Conservation (phyloP, 352 stramenopile genomes). For the Globisporangium parvum region DNA sequence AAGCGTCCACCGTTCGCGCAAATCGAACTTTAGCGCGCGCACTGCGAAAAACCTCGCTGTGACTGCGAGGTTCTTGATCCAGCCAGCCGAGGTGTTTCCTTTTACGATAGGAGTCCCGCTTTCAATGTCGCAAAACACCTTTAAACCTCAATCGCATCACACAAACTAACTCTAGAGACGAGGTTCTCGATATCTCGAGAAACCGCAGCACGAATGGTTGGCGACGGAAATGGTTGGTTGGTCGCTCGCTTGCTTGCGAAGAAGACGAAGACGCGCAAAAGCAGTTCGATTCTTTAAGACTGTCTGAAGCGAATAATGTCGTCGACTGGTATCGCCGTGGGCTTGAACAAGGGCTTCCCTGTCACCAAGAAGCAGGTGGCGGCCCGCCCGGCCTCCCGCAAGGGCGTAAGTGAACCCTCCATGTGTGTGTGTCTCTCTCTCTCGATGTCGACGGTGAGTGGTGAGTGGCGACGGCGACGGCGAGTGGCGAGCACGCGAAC, state of each 20-base stretch:
- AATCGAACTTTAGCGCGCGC: too few relatives aligned
- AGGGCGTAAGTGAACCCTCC: conserved; percentile 78
- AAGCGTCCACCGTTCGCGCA: too few relatives aligned
- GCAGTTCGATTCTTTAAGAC: conserved; percentile 85
- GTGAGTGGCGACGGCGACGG: neutral
- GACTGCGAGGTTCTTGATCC: too few relatives aligned
- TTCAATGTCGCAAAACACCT: too few relatives aligned
- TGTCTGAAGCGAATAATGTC: conserved; percentile 87
- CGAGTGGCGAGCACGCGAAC: neutral
- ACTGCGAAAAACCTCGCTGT: too few relatives aligned
- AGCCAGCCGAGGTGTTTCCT: too few relatives aligned
- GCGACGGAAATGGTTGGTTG: conserved; percentile 19
- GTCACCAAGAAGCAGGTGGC: conserved; percentile 90
- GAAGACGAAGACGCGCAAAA: too few relatives aligned
- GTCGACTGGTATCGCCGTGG: conserved; percentile 89
- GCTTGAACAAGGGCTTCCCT: conserved; percentile 91
- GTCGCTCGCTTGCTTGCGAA: too few relatives aligned
- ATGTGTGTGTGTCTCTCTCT: neutral
- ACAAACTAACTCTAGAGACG: too few relatives aligned
- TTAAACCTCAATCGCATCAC: too few relatives aligned
- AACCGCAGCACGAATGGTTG: conserved; percentile 3
- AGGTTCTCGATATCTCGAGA: neutral
- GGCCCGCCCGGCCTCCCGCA: conserved; percentile 74
- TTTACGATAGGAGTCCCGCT: too few relatives aligned
- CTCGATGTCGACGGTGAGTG: neutral